Conservation (phyloP, 805 yeast species). For the Metschnikowia noctiluminum region DNA sequence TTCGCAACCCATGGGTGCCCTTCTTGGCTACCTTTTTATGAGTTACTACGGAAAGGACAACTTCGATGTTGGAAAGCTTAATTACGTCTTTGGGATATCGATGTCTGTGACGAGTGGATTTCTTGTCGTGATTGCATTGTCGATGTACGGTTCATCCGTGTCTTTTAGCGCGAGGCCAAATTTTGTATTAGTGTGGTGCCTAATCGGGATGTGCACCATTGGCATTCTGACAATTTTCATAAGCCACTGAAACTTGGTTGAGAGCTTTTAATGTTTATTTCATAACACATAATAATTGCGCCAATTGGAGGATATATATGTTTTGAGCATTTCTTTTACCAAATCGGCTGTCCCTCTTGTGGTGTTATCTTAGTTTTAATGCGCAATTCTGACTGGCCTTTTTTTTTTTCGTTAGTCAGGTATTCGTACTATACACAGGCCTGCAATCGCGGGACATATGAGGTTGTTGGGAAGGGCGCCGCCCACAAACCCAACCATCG, state of each 20-base stretch:
- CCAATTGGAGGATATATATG: too few relatives aligned
- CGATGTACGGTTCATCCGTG: conserved; percentile 82
- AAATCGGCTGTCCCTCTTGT: too few relatives aligned
- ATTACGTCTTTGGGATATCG: conserved; percentile 54
- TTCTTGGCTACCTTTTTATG: conserved; percentile 56
- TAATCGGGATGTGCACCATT: conserved; percentile 57
- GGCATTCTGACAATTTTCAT: conserved; percentile 40
- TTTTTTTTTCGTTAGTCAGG: too few relatives aligned
- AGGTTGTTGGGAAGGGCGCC: too few relatives aligned
- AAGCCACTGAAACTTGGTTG: neutral
- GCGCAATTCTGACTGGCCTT: too few relatives aligned
- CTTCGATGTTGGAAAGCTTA: conserved; percentile 24
- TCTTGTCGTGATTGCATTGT: conserved; percentile 72
- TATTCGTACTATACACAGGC: too few relatives aligned
- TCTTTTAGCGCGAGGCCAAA: conserved; percentile 64
- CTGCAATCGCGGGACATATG: too few relatives aligned
- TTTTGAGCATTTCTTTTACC: too few relatives aligned
- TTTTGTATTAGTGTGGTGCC: conserved; percentile 55
- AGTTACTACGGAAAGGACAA: conserved; percentile 29
- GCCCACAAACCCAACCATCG: too few relatives aligned
- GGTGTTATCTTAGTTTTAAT: too few relatives aligned
- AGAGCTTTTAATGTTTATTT: too few relatives aligned
- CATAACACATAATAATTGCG: too few relatives aligned
- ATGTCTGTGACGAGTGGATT: conserved; percentile 82
- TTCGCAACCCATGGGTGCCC: conserved; percentile 89